Conservation (phyloP, 331 rosid species). For the Malus hybrid region DNA sequence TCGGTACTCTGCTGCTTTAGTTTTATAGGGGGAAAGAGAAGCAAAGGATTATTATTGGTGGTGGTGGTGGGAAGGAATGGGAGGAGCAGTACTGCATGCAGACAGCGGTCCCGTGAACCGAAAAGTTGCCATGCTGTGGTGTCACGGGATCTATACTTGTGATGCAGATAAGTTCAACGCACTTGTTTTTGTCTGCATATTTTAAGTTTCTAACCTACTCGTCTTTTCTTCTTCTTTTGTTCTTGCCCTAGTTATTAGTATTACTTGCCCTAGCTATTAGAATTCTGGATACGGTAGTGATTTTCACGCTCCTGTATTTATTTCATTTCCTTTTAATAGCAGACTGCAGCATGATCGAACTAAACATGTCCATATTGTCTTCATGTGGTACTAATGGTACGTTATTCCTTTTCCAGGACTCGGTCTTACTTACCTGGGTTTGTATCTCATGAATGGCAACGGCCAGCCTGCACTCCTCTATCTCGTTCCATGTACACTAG, state of each 20-base stretch:
- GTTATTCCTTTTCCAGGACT: not conserved
- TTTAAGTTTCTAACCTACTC: not conserved
- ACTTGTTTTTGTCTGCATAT: not conserved
- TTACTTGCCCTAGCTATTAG: no score
- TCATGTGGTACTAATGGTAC: not conserved
- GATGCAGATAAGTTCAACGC: not conserved
- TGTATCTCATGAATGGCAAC: constrained; percentile 81
- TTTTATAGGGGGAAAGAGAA: not conserved
- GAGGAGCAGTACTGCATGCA: not conserved
- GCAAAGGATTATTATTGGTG: not conserved
- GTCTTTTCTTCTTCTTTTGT: not conserved
- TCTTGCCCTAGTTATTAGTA: not conserved
- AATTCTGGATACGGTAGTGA: no score
- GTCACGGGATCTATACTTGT: not conserved
- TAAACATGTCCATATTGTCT: not conserved
- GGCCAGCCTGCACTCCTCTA: constrained; percentile 99
- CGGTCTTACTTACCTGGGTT: constrained; percentile 55
- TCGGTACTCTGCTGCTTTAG: no score
- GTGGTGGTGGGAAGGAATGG: not conserved
- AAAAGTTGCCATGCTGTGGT: not conserved
- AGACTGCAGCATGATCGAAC: not conserved
- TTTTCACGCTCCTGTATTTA: not conserved
- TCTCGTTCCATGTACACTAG: constrained; percentile 96
- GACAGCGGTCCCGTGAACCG: not conserved
- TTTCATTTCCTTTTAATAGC: not conserved